Evolutionary conservation across 768 basidiomycete species (phyloP).

Genomic region (Boletellus ananiceps): DNA sequence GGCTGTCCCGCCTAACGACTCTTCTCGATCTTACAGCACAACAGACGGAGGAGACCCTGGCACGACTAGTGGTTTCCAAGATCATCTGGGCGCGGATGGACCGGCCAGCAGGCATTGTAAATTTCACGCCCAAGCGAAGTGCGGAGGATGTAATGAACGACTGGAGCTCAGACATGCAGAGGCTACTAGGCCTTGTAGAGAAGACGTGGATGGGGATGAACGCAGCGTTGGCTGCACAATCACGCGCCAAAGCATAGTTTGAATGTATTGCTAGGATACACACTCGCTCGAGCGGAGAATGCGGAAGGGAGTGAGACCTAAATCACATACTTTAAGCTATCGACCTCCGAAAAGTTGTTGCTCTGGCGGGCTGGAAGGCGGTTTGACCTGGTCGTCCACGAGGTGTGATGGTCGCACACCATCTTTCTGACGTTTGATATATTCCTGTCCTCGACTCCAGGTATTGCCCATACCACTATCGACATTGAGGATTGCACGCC

Average conservation of each 20-base stretch:
- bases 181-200: slow-evolving; percentile 85
- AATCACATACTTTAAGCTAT: slow-evolving; percentile 11
- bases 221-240: slow-evolving; percentile 81
- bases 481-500: slow-evolving; percentile 61
- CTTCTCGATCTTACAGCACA: slow-evolving; percentile 81
- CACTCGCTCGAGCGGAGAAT: background rate
- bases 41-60: slow-evolving; percentile 85
- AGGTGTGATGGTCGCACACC: slow-evolving; percentile 66
- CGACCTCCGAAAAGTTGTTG: slow-evolving; percentile 18
- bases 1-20: slow-evolving; percentile 71
- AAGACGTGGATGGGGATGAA: slow-evolving; percentile 99
- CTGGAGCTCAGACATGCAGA: slow-evolving; percentile 96
- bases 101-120: slow-evolving; percentile 84
- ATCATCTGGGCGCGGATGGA: slow-evolving; percentile 94
- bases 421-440: slow-evolving; percentile 67
- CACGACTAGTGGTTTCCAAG: slow-evolving; percentile 85
- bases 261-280: slow-evolving; percentile 16
- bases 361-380: slow-evolving; percentile 21
- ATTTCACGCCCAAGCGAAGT: slow-evolving; percentile 76
- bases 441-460: slow-evolving; percentile 75
- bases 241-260: slow-evolving; percentile 46
- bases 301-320: background rate
- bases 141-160: slow-evolving; percentile 96
- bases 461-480: slow-evolving; percentile 37
- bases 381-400: slow-evolving; percentile 37